Base-by-base conservation (phyloP, 257 asterid genomes). In the Ophiorrhiza pumila region DNA sequence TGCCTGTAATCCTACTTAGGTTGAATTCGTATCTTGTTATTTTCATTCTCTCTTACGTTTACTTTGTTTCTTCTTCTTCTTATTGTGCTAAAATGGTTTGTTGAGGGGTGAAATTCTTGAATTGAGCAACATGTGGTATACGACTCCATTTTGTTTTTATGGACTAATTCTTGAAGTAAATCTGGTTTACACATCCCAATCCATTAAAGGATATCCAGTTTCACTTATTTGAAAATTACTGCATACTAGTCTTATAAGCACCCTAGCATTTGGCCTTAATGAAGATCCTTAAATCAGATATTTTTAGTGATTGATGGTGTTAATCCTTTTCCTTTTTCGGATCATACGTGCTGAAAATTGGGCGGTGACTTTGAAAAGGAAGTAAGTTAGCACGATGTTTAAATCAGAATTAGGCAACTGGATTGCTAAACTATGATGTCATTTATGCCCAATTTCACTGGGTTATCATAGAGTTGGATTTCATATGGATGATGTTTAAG, bases 31-130 rank as follows among this genome's bases (percentile, higher is more conserved):
- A 56, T 39, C 61, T 10, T 22, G 35, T 11, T 74, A 13, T 23
- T 46, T 9, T 61, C 52, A 46, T 17, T 0, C 62, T 3, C 29
- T 65, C 18, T 39, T 39, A 1, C 25, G 29, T 63, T 20, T 34
- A 23, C n/a, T 22, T 61, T 49, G 62, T 61, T n/a, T 60, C 18
- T 58, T 10, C 69, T 22, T 14, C 12, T 55, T 23, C 1, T 43
- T 65, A 14, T 27, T 46, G 29, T 31, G 6, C 45, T 1, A 13
- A 13, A 61, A 65, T 11, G 34, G 43, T 17, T 45, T 47, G 29
- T 34, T 53, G 65, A 25, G 53, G 52, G 35, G 65, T 65, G 58
- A 39, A 65, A 27, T 58, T 64, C 39, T 69, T 10, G 39, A 15
- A 69, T 2, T 50, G 5, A 5, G 5, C 32, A 13, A 12, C 22